Base-by-base conservation (phyloP, 2,329 filamentous ascomycete genomes). In the Apiospora marii region DNA sequence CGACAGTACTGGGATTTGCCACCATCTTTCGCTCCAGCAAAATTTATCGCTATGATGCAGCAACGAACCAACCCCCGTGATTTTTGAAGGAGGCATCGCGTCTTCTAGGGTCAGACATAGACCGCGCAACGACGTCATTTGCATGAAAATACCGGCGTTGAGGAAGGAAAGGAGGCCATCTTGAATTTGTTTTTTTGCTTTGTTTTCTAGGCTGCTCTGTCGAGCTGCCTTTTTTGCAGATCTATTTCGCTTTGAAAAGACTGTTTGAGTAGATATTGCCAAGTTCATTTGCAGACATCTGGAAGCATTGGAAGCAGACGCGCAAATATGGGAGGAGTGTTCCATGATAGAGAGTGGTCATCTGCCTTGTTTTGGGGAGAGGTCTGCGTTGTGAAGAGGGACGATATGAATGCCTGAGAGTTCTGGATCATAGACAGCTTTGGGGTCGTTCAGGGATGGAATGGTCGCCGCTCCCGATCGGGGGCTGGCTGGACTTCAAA, bases 61-160 rank as follows among this genome's bases (percentile, higher is more conserved):
- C 67, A 43, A 64, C 13, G 58, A 64, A 41, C 67, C 44, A 19
- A 69, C 8, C 19, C 27, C 27, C 48, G 44, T 69, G 67, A 37
- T 34, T 37, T 49, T 37, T 46, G 34, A 24, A 19, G 22, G 30
- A 64, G 58, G 10, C 58, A 64, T 14, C 34, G 58, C 58, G 58
- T 64, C 58, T 22, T 14, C 41, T 41, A 64, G 58, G 58, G 10
- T 64, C 58, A n/a, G 58, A 41, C 34, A 64, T 64, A 64, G 58
- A 64, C 34, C 58, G 58, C 37, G 58, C 30, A n/a, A 41, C 34
- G 34, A 64, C 58, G 58, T 64, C 68, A 58, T 58, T 58, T 70
- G 68, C 68, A 70, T 70, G 67, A 44, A 70, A 70, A 70, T 37
- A 48, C 30, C 68, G 68, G 68, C 68, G 68, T 70, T 70, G 68